A percentile compares a stretch with the other conserved stretches of the same genome.
Evolutionary conservation across 306 rosid genomes (phyloP).

Genomic region (Citrullus colocynthis): DNA sequence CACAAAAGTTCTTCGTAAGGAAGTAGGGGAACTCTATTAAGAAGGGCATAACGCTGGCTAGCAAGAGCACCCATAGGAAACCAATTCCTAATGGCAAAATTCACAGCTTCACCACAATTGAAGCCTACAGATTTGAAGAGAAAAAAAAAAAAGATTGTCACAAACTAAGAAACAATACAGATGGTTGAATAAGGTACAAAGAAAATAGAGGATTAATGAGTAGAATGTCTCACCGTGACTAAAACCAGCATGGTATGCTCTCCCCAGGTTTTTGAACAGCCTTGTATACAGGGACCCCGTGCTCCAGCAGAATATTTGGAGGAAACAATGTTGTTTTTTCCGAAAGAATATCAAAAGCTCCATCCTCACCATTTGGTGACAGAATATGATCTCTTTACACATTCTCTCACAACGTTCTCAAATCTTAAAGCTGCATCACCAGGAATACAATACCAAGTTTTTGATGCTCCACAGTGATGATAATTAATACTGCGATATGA

Average conservation of each 20-base stretch:
- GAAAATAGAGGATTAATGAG: background rate
- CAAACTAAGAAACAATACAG: background rate
- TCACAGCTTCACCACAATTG: conserved; percentile 98
- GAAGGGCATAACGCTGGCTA: conserved; percentile 76
- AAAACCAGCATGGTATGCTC: conserved; percentile 95
- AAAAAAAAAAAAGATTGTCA: background rate
- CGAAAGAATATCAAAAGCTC: conserved; percentile 82
- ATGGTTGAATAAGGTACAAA: background rate
- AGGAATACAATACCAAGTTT: conserved; percentile 97
- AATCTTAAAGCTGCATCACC: conserved; percentile 83
- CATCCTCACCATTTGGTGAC: conserved; percentile 74
- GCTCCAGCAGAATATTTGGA: conserved; percentile 71
- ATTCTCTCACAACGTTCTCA: conserved; percentile 78
- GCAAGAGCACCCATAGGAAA: conserved; percentile 87
- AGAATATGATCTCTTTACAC: conserved; percentile 74
- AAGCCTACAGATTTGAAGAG: conserved; percentile 46
- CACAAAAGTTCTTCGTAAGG: conserved; percentile 92
- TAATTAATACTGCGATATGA: conserved; percentile 69
- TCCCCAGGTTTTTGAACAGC: conserved; percentile 96
- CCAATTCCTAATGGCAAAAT: conserved; percentile 94
- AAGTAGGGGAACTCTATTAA: conserved; percentile 73
- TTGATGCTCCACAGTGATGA: conserved; percentile 94
- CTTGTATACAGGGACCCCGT: conserved; percentile 71
- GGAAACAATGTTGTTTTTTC: conserved; percentile 97
- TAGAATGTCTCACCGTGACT: conserved; percentile 58